Evolutionary conservation across 2,329 filamentous ascomycete species (phyloP).

Genomic region (Penicillium sclerotiorum): DNA sequence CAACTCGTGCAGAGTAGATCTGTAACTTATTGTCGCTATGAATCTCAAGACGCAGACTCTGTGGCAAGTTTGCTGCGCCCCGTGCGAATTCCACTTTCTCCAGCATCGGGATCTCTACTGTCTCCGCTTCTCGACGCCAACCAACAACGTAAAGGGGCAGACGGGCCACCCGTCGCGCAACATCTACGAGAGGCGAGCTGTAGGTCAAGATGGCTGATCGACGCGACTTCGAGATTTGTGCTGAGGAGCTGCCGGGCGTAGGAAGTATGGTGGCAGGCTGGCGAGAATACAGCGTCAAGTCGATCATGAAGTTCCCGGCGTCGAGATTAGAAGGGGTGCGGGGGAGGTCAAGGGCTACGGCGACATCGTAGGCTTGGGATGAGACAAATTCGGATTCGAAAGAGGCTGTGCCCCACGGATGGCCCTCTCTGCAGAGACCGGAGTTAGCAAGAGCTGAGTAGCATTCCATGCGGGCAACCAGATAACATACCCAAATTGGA

Average conservation of each 20-base stretch:
- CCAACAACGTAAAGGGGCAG: slow-evolving; percentile 72
- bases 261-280: slow-evolving; percentile 37
- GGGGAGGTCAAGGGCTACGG: slow-evolving; percentile 73
- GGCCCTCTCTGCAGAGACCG: slow-evolving; percentile 37
- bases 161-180: slow-evolving; percentile 62
- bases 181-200: slow-evolving; percentile 67
- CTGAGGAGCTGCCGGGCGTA: slow-evolving; percentile 32
- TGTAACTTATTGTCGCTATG: slow-evolving; percentile 71
- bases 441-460: background rate
- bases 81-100: slow-evolving; percentile 69
- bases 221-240: slow-evolving; percentile 64
- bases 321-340: slow-evolving; percentile 74
- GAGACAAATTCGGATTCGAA: slow-evolving; percentile 62
- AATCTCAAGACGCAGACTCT: slow-evolving; percentile 64
- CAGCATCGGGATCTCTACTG: slow-evolving; percentile 69
- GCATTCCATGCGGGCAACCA: background rate
- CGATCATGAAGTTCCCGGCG: slow-evolving; percentile 93
- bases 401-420: slow-evolving; percentile 57
- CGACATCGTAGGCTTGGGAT: slow-evolving; percentile 82
- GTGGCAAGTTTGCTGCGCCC: slow-evolving; percentile 57
- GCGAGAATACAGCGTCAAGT: slow-evolving; percentile 67
- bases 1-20: slow-evolving; percentile 70
- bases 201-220: slow-evolving; percentile 81
- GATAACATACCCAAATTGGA: slow-evolving; percentile 66
- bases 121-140: slow-evolving; percentile 65